Base-by-base conservation (phyloP, 371 early-diverging fungal genomes). In the Apophysomyces variabilis region DNA sequence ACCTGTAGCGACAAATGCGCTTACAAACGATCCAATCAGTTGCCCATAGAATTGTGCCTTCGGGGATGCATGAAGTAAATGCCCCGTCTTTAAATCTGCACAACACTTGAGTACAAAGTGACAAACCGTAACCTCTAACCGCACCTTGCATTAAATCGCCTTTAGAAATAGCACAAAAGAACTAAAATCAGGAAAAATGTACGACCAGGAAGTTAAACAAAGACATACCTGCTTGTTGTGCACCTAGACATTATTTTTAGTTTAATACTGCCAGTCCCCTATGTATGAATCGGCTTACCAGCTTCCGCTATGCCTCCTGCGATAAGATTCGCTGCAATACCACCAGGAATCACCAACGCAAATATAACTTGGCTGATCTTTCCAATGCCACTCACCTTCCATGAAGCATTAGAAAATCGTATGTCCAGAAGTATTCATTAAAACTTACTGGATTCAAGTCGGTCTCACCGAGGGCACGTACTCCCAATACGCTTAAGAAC, bases 291-390 rank as follows among this genome's bases (percentile, higher is more conserved):
- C 6, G 1, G 13, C 21, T 77, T 78, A 41, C 89, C 93, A 13
- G 93, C 92, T 72, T 92, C 94, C 7, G 95, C 94, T 61, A 95
- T 90, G 9, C 90, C 90, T 46, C 95, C 95, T 1, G 93, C 93
- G 57, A 94, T 88, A 68, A 95, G 65, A 75, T 95, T 94, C 39
- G 91, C 92, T 3, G 89, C 85, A 58, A 91, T 83, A 21, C 86
- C 85, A 14, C 89, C 90, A 13, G 92, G 92, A 66, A 90, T 85
- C 0, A 92, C 72, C 7, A 81, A 87, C 0, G 92, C 93, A 77
- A 93, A 93, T 35, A 92, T 77, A 21, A 94, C 89, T 74, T 95
- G 96, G 12, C 92, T 89, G 32, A 93, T 85, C 60, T 95, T 95
- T 39, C 90, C 94, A 59, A 95, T 93, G 13, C 93, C 91, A 57